Evolutionary conservation across 2,329 filamentous ascomycete genomes (phyloP).

Genomic region (Boeremia lycopersici): DNA sequence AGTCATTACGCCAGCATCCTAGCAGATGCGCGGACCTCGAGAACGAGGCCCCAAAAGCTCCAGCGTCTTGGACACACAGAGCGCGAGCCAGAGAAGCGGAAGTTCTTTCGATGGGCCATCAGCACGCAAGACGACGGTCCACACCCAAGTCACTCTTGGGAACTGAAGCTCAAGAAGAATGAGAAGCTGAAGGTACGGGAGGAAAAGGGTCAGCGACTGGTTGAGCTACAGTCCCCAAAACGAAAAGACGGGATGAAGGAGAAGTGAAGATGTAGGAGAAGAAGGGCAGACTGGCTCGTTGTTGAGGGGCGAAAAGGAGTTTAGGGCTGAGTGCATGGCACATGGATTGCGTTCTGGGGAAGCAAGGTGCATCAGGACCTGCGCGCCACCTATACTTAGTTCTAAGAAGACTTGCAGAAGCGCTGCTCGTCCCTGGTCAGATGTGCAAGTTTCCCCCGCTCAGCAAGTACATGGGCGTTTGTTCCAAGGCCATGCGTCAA

Average conservation of each 20-base stretch:
- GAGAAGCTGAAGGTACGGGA: slow-evolving; percentile 32
- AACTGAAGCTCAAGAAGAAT: slow-evolving; percentile 30
- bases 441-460: slow-evolving; percentile 30
- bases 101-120: slow-evolving; percentile 24
- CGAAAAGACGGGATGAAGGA: too few relatives aligned
- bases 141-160: slow-evolving; percentile 31
- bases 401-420: slow-evolving; percentile 22
- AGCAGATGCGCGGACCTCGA: too few relatives aligned
- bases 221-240: too few relatives aligned
- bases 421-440: slow-evolving; percentile 23
- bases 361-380: slow-evolving; percentile 17
- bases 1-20: too few relatives aligned
- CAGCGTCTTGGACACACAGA: neutral
- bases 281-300: too few relatives aligned
- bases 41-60: slow-evolving; percentile 1
- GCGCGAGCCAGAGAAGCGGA: neutral
- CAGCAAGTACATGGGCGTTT: slow-evolving; percentile 27
- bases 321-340: slow-evolving; percentile 34
- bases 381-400: slow-evolving; percentile 24
- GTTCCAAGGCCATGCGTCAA: slow-evolving; percentile 15
- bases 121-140: slow-evolving; percentile 30
- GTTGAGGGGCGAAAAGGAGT: slow-evolving; percentile 15
- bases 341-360: slow-evolving; percentile 32
- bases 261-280: too few relatives aligned
- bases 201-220: slow-evolving; percentile 34